Base-by-base conservation (phyloP, 352 stramenopile genomes). In the Pythium guiyangense region DNA sequence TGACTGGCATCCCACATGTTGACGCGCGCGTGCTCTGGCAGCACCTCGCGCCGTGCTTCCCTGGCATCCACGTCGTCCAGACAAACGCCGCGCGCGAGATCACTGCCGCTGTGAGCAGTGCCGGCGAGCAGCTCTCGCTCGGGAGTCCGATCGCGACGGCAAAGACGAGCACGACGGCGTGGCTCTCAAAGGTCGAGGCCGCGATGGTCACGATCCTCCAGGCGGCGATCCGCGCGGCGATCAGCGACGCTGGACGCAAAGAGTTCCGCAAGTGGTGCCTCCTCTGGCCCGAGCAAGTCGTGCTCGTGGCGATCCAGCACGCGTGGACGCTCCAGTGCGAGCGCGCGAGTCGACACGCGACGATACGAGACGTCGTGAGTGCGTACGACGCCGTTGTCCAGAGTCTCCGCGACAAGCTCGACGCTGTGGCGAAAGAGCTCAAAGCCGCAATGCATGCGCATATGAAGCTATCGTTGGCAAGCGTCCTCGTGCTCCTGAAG, bases 181-280 rank as follows among this genome's bases (percentile, higher is more conserved):
- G 84, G 78, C 57, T 93, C 11, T 18, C 35, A 6, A 88, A 87
- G 46, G 44, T 93, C n/a, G 84, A 93, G 42, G 62, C 68, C 0
- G 61, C 74, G 0, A 86, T 90, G 63, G 60, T 60, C 34, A 91
- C 79, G 43, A 85, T 88, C 4, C 40, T 93, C 1, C 81, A 93
- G 37, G 84, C 83, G 5, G 85, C 71, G 6, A 72, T 85, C 6
- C 77, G 81, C 4, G 77, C 78, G 2, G 72, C 84, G 17, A 68
- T 82, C 14, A 84, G 65, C 12, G 84, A 93, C 58, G 61, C 78
- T n/a, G 56, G 66, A 20, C 72, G 79, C 5, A 92, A 93, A 57
- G 84, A 90, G 31, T 93, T 93, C 58, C 79, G 80, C 0, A 93
- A 93, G 37, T 93, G 84, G 84, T 89, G 75, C 40, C 46, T 90